phyloP scores from a whole-genome alignment of 805 yeast species.

The Ogataea neopini region DNA sequence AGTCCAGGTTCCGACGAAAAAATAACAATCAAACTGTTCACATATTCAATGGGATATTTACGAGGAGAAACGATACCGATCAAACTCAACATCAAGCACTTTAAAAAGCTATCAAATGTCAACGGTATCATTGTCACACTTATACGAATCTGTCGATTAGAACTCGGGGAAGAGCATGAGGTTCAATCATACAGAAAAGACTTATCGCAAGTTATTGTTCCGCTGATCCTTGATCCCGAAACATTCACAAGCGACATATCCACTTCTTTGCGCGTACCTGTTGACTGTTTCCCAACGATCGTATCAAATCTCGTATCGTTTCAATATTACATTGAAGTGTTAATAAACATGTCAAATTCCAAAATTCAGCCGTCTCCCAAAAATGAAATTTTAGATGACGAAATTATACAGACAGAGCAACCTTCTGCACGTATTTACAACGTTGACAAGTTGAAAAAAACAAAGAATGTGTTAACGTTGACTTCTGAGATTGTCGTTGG shows the following conservation, averaged over 20 bases:
- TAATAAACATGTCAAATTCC: conserved; percentile 73
- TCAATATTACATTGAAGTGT: conserved; percentile 81
- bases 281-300: conserved; percentile 85
- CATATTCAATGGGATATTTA: conserved; percentile 68
- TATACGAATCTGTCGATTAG: conserved; percentile 75
- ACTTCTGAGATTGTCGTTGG: conserved; percentile 82
- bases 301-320: conserved; percentile 70
- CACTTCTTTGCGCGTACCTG: conserved; percentile 70
- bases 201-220: conserved; percentile 71
- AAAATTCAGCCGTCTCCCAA: conserved; percentile 21
- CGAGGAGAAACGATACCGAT: conserved; percentile 82
- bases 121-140: conserved; percentile 78
- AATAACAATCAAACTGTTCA: conserved; percentile 40
- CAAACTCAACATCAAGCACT: conserved; percentile 64
- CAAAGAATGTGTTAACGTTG: conserved; percentile 76
- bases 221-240: conserved; percentile 73
- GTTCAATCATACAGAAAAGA: conserved; percentile 81
- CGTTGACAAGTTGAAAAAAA: conserved; percentile 74
- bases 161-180: conserved; percentile 57
- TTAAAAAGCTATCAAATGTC: conserved; percentile 65
- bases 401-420: conserved; percentile 23
- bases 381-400: conserved; percentile 26
- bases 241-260: conserved; percentile 57
- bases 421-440: conserved; percentile 51
- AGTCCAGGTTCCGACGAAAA: conserved; percentile 15